Evolutionary conservation across 1,284 basidiomycete species (phyloP), one percentile per base, ranked within the genome.

Genomic region (Afroboletus lepidellus): DNA sequence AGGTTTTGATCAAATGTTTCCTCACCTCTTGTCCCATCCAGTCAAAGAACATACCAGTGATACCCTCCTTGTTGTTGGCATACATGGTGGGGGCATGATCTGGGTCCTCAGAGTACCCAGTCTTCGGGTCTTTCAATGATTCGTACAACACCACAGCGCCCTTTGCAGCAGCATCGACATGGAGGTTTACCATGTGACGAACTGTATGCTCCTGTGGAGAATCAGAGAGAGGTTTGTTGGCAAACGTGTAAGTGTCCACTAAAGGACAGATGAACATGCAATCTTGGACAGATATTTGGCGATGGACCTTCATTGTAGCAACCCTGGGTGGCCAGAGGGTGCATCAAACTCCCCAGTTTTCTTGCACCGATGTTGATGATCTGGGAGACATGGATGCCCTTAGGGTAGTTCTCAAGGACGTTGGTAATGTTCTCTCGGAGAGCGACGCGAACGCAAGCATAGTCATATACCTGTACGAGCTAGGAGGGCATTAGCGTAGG

Each of bases 261-360:
- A 9, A 27, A 30, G 21, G 3, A 3, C n/a, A 15, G 25, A 18
- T 51, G 16, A 49, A 25, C 27, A 23, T 27, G 16, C 0, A 5
- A 5, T 27, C 24, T 27, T 9, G 5, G 25, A 1, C 18, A 34
- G 30, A 43, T 7, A 15, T 36, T 13, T 3, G 7, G 49, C 34
- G 34, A 45, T 34, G 11, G 3, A 66, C 71, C 65, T 63, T 77
- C 75, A 9, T 27, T 45, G 56, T 72, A 76, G 50, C 67, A 65
- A 43, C 72, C 69, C 45, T 65, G 64, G 3, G 71, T 66, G 4
- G 70, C 68, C 5, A 76, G 61, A 38, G 72, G 50, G 12, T 72
- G 69, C 38, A 77, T 52, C 36, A 72, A 48, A 12, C 66, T 63
- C 1, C 51, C 55, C 18, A 74, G 60, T 46, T 74, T 73, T 33